These are phyloP conservation scores for Colletotrichum tabaci DNA, from an alignment of 2,329 filamentous ascomycete species.

Conservation along the genomic window DNA sequence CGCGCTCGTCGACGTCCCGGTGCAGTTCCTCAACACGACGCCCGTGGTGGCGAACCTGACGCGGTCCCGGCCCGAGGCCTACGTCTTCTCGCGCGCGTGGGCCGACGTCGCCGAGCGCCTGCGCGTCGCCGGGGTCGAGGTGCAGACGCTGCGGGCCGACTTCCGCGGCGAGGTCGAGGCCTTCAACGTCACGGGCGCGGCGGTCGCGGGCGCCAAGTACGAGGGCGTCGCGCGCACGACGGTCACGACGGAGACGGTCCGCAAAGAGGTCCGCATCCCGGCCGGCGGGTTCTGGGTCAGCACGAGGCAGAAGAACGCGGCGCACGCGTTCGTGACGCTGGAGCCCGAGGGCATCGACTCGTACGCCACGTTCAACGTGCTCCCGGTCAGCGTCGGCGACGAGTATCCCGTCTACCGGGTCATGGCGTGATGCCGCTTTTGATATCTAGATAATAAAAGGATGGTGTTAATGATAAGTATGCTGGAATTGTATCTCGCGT, in stretches of 20 bases:
- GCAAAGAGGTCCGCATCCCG: constrained; percentile 45
- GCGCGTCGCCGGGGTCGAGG: constrained; percentile 45
- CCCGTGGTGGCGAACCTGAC: constrained; percentile 48
- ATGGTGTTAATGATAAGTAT: no score
- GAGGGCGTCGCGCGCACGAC: constrained; percentile 48
- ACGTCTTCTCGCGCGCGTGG: constrained; percentile 51
- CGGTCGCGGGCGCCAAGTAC: constrained; percentile 45
- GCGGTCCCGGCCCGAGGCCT: constrained; percentile 49
- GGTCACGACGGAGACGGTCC: constrained; percentile 42
- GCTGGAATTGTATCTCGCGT: no score
- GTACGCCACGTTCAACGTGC: constrained; percentile 50
- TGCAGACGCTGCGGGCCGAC: constrained; percentile 44
- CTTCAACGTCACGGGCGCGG: constrained; percentile 46
- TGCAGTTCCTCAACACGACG: constrained; percentile 50
- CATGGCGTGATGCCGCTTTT: not conserved
- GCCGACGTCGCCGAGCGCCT: constrained; percentile 48
- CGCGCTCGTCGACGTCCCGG: constrained; percentile 46
- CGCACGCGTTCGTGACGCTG: constrained; percentile 47
- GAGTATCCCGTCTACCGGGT: constrained; percentile 51
- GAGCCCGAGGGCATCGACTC: constrained; percentile 54
- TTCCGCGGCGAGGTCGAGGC: constrained; percentile 49
- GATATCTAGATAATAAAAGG: no score
- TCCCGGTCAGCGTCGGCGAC: constrained; percentile 48
- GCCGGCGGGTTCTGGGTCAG: constrained; percentile 51
- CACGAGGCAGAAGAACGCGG: constrained; percentile 52